Evolutionary conservation across 78 protist species (phyloP).

Genomic region (Dictyostelium capitatum): DNA sequence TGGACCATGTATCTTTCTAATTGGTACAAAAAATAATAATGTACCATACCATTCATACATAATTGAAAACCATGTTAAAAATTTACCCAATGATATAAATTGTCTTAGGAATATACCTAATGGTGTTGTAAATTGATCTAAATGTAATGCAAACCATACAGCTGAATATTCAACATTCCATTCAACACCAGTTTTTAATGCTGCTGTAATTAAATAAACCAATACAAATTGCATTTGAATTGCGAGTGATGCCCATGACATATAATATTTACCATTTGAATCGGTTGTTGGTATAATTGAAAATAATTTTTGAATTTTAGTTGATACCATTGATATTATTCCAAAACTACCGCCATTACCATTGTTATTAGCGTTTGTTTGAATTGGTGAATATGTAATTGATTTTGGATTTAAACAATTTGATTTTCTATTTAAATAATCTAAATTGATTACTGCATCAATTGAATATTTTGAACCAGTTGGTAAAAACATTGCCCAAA

Average conservation of each 20-base stretch:
- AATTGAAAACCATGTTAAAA: conserved; percentile 55
- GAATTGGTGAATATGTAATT: conserved; percentile 5
- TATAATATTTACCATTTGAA: conserved; percentile 22
- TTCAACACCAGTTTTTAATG: conserved; percentile 45
- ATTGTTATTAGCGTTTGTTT: too few species aligned
- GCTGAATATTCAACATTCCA: conserved; percentile 50
- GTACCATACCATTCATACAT: conserved; percentile 51
- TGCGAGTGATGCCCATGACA: conserved; percentile 15
- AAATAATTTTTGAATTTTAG: neutral
- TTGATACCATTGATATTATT: neutral
- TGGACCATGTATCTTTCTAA: conserved; percentile 33
- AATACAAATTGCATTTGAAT: conserved; percentile 30
- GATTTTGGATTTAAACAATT: neutral
- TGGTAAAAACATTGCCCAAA: conserved; percentile 66
- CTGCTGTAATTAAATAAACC: conserved; percentile 32
- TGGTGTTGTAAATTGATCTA: conserved; percentile 66
- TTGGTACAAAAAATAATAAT: conserved; percentile 46
- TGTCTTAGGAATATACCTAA: conserved; percentile 25
- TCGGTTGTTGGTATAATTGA: conserved; percentile 39
- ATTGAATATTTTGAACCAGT: conserved; percentile 39
- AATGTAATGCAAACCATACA: conserved; percentile 69
- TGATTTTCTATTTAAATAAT: conserved; percentile 15
- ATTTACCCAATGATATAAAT: conserved; percentile 29
- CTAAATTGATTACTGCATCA: conserved; percentile 24
- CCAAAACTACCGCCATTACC: neutral